These are phyloP conservation scores for Aurifilum marmelostoma DNA, from an alignment of 2,329 filamentous ascomycete species.

Conservation along the genomic window DNA sequence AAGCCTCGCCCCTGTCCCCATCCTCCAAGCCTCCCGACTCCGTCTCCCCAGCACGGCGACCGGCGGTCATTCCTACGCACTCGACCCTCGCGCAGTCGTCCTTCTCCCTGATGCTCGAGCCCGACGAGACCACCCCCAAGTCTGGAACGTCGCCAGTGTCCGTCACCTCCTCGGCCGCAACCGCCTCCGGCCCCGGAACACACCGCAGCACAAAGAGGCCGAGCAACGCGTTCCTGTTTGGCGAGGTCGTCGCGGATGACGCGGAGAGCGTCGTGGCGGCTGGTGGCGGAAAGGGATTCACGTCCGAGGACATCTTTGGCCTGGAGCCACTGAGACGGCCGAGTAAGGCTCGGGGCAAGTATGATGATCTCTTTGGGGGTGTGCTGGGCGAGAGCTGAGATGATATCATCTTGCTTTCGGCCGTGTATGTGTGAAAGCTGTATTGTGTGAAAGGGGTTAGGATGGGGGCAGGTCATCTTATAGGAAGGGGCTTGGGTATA, in stretches of 20 bases:
- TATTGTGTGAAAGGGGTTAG: background rate
- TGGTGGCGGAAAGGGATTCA: conserved; percentile 39
- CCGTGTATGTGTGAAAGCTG: background rate
- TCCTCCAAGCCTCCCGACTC: background rate
- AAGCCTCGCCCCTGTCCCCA: conserved; percentile 9
- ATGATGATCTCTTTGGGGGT: conserved; percentile 28
- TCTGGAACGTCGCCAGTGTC: conserved; percentile 29
- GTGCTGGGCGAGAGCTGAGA: conserved; percentile 20
- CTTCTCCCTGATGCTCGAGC: conserved; percentile 78
- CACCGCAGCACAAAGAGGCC: conserved; percentile 53
- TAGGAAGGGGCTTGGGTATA: background rate
- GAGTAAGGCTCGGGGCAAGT: conserved; percentile 29
- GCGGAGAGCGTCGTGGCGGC: conserved; percentile 41
- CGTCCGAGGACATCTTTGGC: conserved; percentile 58
- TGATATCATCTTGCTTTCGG: too few relatives aligned
- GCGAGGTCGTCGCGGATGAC: conserved; percentile 50
- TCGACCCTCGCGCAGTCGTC: conserved; percentile 73
- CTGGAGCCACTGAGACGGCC: conserved; percentile 52
- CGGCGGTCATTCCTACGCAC: conserved; percentile 58
- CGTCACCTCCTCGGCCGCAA: conserved; percentile 19
- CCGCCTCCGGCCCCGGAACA: conserved; percentile 43
- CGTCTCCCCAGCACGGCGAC: conserved; percentile 33
- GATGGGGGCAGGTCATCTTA: background rate
- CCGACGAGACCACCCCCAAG: conserved; percentile 33
- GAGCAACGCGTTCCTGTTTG: conserved; percentile 63